These are phyloP conservation scores for Gyromitra esculenta DNA, from an alignment of 2,329 filamentous ascomycete species.

Conservation along the genomic window DNA sequence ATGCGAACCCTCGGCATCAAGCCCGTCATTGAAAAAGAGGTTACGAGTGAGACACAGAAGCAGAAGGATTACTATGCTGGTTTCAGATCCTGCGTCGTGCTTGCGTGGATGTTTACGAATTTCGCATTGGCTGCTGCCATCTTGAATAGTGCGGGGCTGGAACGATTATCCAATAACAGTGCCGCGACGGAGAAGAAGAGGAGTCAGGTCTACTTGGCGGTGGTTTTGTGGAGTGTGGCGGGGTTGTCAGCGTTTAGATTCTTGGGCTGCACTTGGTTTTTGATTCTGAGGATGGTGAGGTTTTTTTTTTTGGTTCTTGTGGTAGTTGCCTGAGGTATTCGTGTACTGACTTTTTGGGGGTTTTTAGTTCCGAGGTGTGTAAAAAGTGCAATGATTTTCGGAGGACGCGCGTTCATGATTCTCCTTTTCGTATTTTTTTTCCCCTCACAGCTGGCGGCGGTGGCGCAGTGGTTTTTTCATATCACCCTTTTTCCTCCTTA, in stretches of 20 bases:
- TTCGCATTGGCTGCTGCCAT: constrained; percentile 87
- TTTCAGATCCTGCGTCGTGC: constrained; percentile 88
- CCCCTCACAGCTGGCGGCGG: not conserved
- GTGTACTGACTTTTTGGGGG: constrained; percentile 27
- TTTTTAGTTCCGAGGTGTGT: constrained; percentile 58
- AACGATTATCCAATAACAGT: constrained; percentile 65
- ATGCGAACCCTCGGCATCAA: constrained; percentile 78
- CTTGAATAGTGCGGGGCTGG: constrained; percentile 82
- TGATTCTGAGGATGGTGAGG: constrained; percentile 89
- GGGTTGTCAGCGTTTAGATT: constrained; percentile 86
- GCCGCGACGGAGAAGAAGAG: constrained; percentile 66
- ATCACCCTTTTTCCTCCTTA: not conserved
- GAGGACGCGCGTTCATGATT: constrained; percentile 18
- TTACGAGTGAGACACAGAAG: constrained; percentile 71
- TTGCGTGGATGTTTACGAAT: constrained; percentile 97
- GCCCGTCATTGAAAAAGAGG: constrained; percentile 71
- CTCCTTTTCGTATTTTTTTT: not conserved
- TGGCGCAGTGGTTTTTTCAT: not conserved
- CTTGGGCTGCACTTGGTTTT: constrained; percentile 87
- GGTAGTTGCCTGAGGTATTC: not conserved
- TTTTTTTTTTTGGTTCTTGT: constrained; percentile 43
- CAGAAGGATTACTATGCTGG: constrained; percentile 99
- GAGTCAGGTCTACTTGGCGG: constrained; percentile 82
- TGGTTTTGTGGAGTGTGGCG: constrained; percentile 89
- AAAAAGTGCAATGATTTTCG: constrained; percentile 30